phyloP scores from a whole-genome alignment of 1,284 basidiomycete species.

The Irpex lacteus region DNA sequence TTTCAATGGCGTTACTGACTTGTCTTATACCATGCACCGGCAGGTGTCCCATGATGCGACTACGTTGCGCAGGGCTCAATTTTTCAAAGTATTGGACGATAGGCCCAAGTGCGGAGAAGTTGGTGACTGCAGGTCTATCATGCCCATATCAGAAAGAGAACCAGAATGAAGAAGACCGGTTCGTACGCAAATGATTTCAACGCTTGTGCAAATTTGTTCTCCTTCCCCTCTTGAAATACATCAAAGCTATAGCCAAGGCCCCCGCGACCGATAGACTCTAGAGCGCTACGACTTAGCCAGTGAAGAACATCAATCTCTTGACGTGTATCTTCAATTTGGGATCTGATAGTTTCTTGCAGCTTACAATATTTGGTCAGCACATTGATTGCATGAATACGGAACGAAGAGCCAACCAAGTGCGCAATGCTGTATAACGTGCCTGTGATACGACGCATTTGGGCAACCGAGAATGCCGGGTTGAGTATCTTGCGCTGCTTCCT shows the following conservation, averaged over 20 bases:
- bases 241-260: conserved; percentile 27
- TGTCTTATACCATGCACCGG: background rate
- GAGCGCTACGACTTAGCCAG: conserved; percentile 26
- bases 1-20: background rate
- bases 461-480: conserved; percentile 17
- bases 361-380: background rate
- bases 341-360: conserved; percentile 17
- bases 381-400: background rate
- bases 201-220: conserved; percentile 21
- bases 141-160: background rate
- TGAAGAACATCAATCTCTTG: conserved; percentile 23
- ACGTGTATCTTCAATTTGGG: conserved; percentile 1
- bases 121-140: background rate
- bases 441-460: conserved; percentile 16
- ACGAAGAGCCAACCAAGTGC: conserved; percentile 1
- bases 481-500: conserved; percentile 13
- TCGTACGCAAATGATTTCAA: conserved; percentile 22
- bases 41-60: background rate
- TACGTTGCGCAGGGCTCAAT: background rate
- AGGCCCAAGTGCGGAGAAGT: background rate
- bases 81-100: background rate
- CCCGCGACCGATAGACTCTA: conserved; percentile 29
- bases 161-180: background rate
- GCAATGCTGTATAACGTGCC: conserved; percentile 10
- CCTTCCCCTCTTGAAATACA: conserved; percentile 17